Base-by-base conservation (phyloP, 2,329 filamentous ascomycete species). In the Pezicula rhizophila region DNA sequence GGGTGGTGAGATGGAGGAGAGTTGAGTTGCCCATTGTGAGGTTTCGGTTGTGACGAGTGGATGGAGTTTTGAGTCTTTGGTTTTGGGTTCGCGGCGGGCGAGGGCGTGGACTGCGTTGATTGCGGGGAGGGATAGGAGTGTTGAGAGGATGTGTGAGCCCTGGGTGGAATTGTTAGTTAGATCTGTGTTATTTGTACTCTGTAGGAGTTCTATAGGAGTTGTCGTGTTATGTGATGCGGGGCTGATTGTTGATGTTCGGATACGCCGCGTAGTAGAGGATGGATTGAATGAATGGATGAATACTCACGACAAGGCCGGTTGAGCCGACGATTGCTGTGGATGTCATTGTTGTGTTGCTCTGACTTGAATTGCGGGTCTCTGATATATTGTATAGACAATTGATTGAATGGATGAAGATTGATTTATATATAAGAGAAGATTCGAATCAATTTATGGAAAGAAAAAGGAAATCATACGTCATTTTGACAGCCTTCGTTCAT, bases 121-220 rank as follows among this genome's bases (percentile, higher is more conserved):
- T 53, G 71, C 61, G 39, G 76, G 70, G 47, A 75, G 68, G 12
- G 75, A 63, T 59, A 88, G 75, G 41, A 89, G 73, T n/a, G 70
- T 74, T 6, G 71, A 67, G 62, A 96, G 82, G 65, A 96, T 91
- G 63, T 87, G 73, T 46, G 79, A 80, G 63, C 92, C 91, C 61
- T 64, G 50, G 15, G 15, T 31, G 2, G 28, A 23, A 4, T 23
- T 23, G 23, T 23, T 23, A 23, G 23, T 23, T 23, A 23, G 23
- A 23, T 2, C 6, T 23, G 23, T 23, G 23, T 23, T 23, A 23
- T 23, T 23, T 31, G 28, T 31, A 2, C 28, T 10, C 7, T 3
- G 26, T 31, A 31, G 7, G 4, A 31, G 26, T 31, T 31, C 4
- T n/a, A n/a, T n/a, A n/a, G n/a, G n/a, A 18, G 18, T 3, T 12